Conservation (phyloP, 805 yeast species). For the Saturnispora galanensis region DNA sequence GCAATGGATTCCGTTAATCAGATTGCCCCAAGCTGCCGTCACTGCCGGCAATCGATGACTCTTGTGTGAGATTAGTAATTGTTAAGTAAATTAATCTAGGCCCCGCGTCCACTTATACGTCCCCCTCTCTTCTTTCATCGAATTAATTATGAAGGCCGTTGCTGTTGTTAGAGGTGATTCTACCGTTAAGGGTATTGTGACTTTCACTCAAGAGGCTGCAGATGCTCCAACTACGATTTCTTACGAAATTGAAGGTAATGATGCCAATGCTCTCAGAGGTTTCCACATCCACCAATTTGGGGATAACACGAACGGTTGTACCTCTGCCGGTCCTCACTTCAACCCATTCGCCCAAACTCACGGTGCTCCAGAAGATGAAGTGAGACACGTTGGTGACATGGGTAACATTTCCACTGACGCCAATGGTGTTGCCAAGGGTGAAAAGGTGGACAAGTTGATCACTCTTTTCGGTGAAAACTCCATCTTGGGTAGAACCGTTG, state of each 20-base stretch:
- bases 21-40: no score
- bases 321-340: constrained; percentile 97
- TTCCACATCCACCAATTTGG: constrained; percentile 98
- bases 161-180: constrained; percentile 97
- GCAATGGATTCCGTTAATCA: no score
- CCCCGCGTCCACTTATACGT: neutral
- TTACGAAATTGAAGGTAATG: constrained; percentile 86
- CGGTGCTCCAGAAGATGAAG: constrained; percentile 82
- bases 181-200: constrained; percentile 76
- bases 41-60: no score
- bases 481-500: constrained; percentile 90
- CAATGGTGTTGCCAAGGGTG: constrained; percentile 84
- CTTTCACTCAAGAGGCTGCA: constrained; percentile 77
- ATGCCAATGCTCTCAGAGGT: constrained; percentile 82
- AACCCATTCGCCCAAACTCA: constrained; percentile 83
- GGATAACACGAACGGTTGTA: constrained; percentile 98
- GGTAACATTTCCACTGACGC: constrained; percentile 90
- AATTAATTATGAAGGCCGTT: constrained; percentile 35
- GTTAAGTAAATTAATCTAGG: neutral
- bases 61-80: neutral
- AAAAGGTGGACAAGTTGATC: constrained; percentile 65
- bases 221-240: constrained; percentile 73
- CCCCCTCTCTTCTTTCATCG: neutral
- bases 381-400: constrained; percentile 89
- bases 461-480: constrained; percentile 82